phyloP scores from a whole-genome alignment of 202 grass and related monocot species.

The Alloteropsis angusta region DNA sequence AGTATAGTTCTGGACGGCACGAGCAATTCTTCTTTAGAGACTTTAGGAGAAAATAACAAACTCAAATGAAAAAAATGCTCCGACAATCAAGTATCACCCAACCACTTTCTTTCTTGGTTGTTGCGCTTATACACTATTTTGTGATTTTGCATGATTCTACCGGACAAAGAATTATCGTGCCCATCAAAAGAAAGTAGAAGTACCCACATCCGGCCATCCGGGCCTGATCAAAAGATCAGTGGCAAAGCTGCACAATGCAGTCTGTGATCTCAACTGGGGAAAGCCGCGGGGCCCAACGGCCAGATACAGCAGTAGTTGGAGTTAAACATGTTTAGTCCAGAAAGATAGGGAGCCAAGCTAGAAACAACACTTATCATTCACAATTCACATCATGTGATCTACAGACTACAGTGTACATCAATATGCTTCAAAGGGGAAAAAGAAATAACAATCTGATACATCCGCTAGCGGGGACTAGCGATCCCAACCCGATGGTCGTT shows the following conservation, averaged over 20 bases:
- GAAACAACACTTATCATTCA: constrained; percentile 32
- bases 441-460: constrained; percentile 15
- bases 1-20: too few relatives aligned
- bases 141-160: not conserved
- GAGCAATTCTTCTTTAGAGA: too few relatives aligned
- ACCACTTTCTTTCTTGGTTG: not conserved
- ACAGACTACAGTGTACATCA: constrained; percentile 33
- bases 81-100: too few relatives aligned
- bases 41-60: too few relatives aligned
- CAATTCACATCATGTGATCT: constrained; percentile 40
- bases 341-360: not conserved
- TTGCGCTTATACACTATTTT: not conserved
- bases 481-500: constrained; percentile 87
- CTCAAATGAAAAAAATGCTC: too few relatives aligned
- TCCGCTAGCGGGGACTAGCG: constrained; percentile 31
- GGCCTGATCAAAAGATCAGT: not conserved
- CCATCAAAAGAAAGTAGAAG: not conserved
- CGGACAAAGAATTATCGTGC: not conserved
- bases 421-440: constrained; percentile 12
- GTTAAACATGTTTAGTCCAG: too few relatives aligned
- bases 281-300: not conserved
- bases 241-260: not conserved
- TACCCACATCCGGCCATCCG: not conserved
- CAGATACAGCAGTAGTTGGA: not conserved
- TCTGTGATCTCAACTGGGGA: not conserved